A percentile compares a stretch with the other conserved stretches of the same genome.
phyloP scores from a whole-genome alignment of 2,329 filamentous ascomycete genomes.

The Sclerotiophoma versabilis region DNA sequence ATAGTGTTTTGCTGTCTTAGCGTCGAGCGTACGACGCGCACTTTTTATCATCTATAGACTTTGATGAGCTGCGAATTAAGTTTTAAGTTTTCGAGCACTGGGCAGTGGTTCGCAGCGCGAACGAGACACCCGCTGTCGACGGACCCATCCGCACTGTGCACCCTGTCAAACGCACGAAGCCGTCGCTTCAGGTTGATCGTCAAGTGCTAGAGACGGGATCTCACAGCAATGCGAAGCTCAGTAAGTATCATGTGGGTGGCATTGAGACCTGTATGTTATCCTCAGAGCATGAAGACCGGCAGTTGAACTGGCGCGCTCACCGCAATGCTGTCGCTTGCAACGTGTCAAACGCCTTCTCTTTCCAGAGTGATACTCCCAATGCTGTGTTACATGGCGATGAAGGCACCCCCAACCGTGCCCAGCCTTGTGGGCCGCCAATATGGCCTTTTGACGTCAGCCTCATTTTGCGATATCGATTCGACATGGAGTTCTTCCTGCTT shows the following conservation, averaged over 20 bases:
- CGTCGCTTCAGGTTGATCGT: slow-evolving; percentile 17
- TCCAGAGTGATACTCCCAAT: slow-evolving; percentile 8
- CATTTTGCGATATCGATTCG: slow-evolving; percentile 13
- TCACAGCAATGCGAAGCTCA: slow-evolving; percentile 13
- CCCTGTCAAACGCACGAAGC: slow-evolving; percentile 29
- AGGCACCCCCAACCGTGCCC: slow-evolving; percentile 15
- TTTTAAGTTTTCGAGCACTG: slow-evolving; percentile 10
- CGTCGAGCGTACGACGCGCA: too few species aligned
- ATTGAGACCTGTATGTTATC: background rate
- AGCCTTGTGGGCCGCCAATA: slow-evolving; percentile 10
- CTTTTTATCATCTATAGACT: too few species aligned
- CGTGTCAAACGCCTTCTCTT: slow-evolving; percentile 20
- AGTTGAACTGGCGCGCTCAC: slow-evolving; percentile 1
- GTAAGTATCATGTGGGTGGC: slow-evolving; percentile 15
- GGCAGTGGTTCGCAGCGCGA: slow-evolving; percentile 21
- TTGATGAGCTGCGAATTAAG: background rate
- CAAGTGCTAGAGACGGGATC: slow-evolving; percentile 10
- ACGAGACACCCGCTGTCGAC: slow-evolving; percentile 14
- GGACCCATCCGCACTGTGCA: slow-evolving; percentile 21
- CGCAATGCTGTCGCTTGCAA: slow-evolving; percentile 7
- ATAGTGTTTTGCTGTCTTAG: too few species aligned
- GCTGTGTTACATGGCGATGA: slow-evolving; percentile 14
- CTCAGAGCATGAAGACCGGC: slow-evolving; percentile 4
- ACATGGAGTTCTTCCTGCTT: slow-evolving; percentile 13
- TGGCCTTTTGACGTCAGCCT: slow-evolving; percentile 15